Conservation (phyloP, 192 early-diverging fungal genomes). For the Coemansia umbellata region DNA sequence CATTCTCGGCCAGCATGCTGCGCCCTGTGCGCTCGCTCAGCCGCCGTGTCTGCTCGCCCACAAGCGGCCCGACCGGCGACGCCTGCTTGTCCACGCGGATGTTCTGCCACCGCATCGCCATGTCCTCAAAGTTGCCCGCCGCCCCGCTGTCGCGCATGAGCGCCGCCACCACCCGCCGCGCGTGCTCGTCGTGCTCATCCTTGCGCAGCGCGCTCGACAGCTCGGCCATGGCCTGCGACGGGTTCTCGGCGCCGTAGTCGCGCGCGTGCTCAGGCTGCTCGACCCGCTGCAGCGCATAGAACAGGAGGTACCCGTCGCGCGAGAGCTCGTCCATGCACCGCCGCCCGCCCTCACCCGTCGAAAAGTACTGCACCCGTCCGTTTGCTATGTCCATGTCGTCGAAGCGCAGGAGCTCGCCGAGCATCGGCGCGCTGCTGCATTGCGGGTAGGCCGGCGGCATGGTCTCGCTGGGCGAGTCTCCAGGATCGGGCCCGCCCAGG, state of each 20-base stretch:
- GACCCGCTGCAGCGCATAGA: slow-evolving; percentile 57
- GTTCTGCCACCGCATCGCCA: slow-evolving; percentile 30
- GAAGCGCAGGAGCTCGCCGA: slow-evolving; percentile 40
- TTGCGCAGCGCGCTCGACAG: slow-evolving; percentile 11
- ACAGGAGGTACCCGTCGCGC: slow-evolving; percentile 59
- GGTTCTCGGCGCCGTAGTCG: background rate
- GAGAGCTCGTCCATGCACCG: slow-evolving; percentile 48
- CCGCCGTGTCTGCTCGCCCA: background rate
- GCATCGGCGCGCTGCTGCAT: background rate
- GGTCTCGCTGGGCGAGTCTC: background rate
- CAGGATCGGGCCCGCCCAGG: background rate
- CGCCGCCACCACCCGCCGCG: background rate
- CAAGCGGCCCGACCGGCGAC: slow-evolving; percentile 17
- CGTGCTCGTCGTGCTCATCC: slow-evolving; percentile 5
- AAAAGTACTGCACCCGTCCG: slow-evolving; percentile 42
- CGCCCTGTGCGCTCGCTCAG: background rate
- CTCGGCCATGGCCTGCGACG: slow-evolving; percentile 17
- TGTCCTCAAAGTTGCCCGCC: slow-evolving; percentile 5
- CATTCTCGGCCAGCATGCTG: background rate
- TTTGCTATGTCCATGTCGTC: slow-evolving; percentile 57
- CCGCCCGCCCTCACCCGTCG: slow-evolving; percentile 20
- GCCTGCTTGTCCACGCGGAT: slow-evolving; percentile 1
- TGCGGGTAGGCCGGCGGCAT: background rate
- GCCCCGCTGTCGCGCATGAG: slow-evolving; percentile 6
- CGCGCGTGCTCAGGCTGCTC: background rate